Conservation (phyloP, 306 rosid species). For the Pyrus communis region DNA sequence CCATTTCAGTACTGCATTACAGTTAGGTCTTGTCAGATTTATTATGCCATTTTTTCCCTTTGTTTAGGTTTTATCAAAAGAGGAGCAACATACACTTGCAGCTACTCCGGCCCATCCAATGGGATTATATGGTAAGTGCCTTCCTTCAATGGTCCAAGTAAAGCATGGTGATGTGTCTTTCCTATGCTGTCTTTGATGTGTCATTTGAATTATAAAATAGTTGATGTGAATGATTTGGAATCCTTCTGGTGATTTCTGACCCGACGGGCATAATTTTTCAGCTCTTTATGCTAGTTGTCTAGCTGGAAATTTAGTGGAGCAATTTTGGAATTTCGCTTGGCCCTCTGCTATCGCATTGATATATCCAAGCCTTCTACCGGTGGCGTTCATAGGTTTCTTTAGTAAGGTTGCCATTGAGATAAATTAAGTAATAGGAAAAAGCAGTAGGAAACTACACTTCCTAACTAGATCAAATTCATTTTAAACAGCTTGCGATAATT, state of each 20-base stretch:
- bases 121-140: constrained; percentile 68
- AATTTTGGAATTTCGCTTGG: constrained; percentile 98
- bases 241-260: constrained; percentile 27
- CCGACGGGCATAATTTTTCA: constrained; percentile 33
- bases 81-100: constrained; percentile 77
- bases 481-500: constrained; percentile 49
- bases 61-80: constrained; percentile 70
- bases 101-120: constrained; percentile 96
- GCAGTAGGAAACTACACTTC: constrained; percentile 4
- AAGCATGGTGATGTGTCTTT: neutral
- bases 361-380: constrained; percentile 93
- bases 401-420: constrained; percentile 49
- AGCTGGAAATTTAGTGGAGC: constrained; percentile 90
- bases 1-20: neutral
- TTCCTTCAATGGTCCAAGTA: neutral
- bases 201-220: constrained; percentile 4
- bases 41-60: constrained; percentile 12
- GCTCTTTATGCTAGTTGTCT: constrained; percentile 83
- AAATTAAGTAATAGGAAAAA: neutral
- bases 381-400: constrained; percentile 85
- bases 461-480: constrained; percentile 10
- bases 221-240: constrained; percentile 5
- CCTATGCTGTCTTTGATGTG: neutral
- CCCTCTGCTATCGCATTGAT: constrained; percentile 94
- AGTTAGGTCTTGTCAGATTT: constrained; percentile 1